Evolutionary conservation across 495 filamentous ascomycete genomes (phyloP).

Genomic region (Penicillium roqueforti): DNA sequence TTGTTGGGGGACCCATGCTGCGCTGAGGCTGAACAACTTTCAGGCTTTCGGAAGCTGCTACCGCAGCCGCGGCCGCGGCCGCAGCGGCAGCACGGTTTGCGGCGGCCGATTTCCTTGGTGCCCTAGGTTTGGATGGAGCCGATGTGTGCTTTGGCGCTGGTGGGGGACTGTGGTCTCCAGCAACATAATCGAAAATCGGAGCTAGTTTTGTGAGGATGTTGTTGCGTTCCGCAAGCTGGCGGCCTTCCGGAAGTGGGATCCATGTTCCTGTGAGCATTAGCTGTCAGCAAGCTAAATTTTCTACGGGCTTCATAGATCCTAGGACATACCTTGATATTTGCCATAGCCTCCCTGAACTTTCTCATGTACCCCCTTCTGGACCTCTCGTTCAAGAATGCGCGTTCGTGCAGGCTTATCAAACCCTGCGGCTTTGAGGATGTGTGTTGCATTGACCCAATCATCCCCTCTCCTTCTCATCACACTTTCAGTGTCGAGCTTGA

Average conservation of each 20-base stretch:
- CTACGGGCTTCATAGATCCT: background rate
- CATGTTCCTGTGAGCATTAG: slow-evolving; percentile 66
- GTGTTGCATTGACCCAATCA: slow-evolving; percentile 93
- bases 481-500: slow-evolving; percentile 71
- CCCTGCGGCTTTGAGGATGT: slow-evolving; percentile 84
- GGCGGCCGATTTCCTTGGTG: slow-evolving; percentile 47
- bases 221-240: slow-evolving; percentile 77
- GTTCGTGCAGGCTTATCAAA: slow-evolving; percentile 90
- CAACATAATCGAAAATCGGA: slow-evolving; percentile 84
- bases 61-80: background rate
- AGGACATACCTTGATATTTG: slow-evolving; percentile 83
- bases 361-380: slow-evolving; percentile 93
- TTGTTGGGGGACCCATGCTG: slow-evolving; percentile 42
- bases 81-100: slow-evolving; percentile 28
- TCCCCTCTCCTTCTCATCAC: slow-evolving; percentile 87
- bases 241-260: slow-evolving; percentile 83
- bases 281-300: slow-evolving; percentile 14
- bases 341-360: slow-evolving; percentile 98
- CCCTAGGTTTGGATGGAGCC: slow-evolving; percentile 62
- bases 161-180: slow-evolving; percentile 82
- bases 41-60: slow-evolving; percentile 32
- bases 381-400: slow-evolving; percentile 90
- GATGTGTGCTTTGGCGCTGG: slow-evolving; percentile 87
- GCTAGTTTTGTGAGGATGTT: slow-evolving; percentile 74
- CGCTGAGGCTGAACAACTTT: slow-evolving; percentile 40